Percentiles rank a stretch among this genome's conserved stretches.
Conservation (phyloP, 176 grass and related monocot genomes). For the Juncus effusus region DNA sequence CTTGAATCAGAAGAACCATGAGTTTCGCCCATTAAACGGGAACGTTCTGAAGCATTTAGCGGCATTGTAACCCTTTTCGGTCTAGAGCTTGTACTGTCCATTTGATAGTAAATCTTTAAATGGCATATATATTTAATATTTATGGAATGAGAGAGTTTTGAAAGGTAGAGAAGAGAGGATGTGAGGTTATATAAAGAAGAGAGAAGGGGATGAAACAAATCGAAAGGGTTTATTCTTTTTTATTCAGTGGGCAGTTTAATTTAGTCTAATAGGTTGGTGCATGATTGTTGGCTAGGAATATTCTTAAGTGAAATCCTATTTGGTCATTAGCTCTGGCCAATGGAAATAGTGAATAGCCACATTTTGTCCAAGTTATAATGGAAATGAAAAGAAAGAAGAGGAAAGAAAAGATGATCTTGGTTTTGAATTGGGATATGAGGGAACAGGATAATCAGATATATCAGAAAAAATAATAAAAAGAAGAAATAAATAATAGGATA, state of each 20-base stretch:
- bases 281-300: background rate
- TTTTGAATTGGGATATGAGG: slow-evolving; percentile 17
- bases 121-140: background rate
- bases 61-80: slow-evolving; percentile 7
- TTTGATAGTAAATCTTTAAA: background rate
- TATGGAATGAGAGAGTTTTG: slow-evolving; percentile 4
- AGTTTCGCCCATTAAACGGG: slow-evolving; percentile 59
- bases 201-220: slow-evolving; percentile 22
- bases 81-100: background rate
- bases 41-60: slow-evolving; percentile 31
- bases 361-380: background rate
- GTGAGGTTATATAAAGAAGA: slow-evolving; percentile 18
- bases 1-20: slow-evolving; percentile 7
- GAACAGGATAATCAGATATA: slow-evolving; percentile 21
- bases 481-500: too few relatives aligned
- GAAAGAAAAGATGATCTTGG: slow-evolving; percentile 2
- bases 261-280: background rate
- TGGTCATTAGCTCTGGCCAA: background rate
- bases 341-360: background rate
- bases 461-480: too few relatives aligned
- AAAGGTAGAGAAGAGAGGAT: background rate
- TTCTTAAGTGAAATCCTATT: background rate
- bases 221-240: slow-evolving; percentile 31
- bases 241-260: slow-evolving; percentile 6
- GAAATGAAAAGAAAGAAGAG: background rate